Base-by-base conservation (phyloP, 1,284 basidiomycete species). In the Ustilago loliicola region DNA sequence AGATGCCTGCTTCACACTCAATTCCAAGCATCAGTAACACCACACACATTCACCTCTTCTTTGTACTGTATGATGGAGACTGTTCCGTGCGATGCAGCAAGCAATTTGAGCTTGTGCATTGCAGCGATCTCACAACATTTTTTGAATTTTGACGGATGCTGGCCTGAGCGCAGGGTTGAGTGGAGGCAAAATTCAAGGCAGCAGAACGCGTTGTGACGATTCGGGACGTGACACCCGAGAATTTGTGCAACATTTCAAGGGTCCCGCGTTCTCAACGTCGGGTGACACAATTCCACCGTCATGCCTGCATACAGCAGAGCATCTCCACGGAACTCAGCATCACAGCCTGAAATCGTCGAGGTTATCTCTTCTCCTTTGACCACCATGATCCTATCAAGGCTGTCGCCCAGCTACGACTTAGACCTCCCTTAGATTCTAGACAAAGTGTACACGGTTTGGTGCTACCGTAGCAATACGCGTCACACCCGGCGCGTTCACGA, bases 221-320 rank as follows among this genome's bases (percentile, higher is more conserved):
- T 25, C 47, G 58, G 47, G 58, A 50, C 58, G 47, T 60, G 58
- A 50, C 32, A 60, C 30, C 47, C 58, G 58, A 60, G 47, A 7
- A 15, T 13, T 19, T 19, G 13, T 19, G 34, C 34, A 13, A 36
- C 34, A 9, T 13, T 36, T 36, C n/a, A n/a, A n/a, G n/a, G n/a
- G n/a, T n/a, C n/a, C n/a, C n/a, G n/a, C n/a, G n/a, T n/a, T n/a
- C n/a, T n/a, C n/a, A n/a, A n/a, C n/a, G n/a, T n/a, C n/a, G n/a
- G 15, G 36, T 38, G 36, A 38, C 36, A 38, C 36, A 38, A 38
- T 34, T 34, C 32, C 32, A 34, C 32, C 30, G 57, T 60, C 57
- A 60, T 60, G 5, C 15, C 8, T 51, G 48, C 58, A 60, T 60
- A 34, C 25, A 23, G 5, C 13, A 53, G 5, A 27, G 17, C 52